Evolutionary conservation across 1,139 yeast genomes (phyloP), one percentile per base, ranked within the genome.

Genomic region (Magnusiomyces paraingens): DNA sequence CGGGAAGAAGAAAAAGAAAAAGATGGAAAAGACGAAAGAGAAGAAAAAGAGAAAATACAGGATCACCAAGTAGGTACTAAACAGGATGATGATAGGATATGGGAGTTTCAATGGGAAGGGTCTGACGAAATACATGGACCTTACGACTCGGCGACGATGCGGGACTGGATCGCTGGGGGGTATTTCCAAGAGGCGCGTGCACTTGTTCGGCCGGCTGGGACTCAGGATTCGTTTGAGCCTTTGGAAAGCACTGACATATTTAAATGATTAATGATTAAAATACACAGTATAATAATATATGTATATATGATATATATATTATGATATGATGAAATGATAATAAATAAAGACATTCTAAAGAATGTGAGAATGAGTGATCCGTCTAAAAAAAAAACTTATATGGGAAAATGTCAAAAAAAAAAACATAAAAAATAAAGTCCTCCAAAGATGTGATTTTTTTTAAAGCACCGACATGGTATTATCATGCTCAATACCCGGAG

Each of bases 401-500:
- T 40, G 20, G 17, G 8, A 40, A 40, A 17, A 40, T 17, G 21
- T 17, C 21, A 8, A 40, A 17, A 40, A n/a, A 40, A n/a, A 40
- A n/a, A 38, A 8, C n/a, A n/a, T n/a, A n/a, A n/a, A n/a, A n/a
- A n/a, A n/a, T n/a, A n/a, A n/a, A n/a, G n/a, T n/a, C n/a, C n/a
- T n/a, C n/a, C n/a, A n/a, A n/a, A n/a, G n/a, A n/a, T n/a, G n/a
- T n/a, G n/a, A n/a, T n/a, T 40, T 17, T 17, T 15, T 15, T 68
- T 68, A 83, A 64, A 84, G 75, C 2, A 89, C 93, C 67, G 89
- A 91, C 96, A 91, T 93, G 42, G 98, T 91, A 68, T 90, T 90
- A 65, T 93, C 99, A 69, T 91, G 94, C 70, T 91, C 96, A 55
- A 93, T 90, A 12, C 97, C 96, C 0, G 99, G 99, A 1, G 96